These are phyloP conservation scores for Suhomyces sp. DNA, from an alignment of 805 yeast species.

Conservation along the genomic window DNA sequence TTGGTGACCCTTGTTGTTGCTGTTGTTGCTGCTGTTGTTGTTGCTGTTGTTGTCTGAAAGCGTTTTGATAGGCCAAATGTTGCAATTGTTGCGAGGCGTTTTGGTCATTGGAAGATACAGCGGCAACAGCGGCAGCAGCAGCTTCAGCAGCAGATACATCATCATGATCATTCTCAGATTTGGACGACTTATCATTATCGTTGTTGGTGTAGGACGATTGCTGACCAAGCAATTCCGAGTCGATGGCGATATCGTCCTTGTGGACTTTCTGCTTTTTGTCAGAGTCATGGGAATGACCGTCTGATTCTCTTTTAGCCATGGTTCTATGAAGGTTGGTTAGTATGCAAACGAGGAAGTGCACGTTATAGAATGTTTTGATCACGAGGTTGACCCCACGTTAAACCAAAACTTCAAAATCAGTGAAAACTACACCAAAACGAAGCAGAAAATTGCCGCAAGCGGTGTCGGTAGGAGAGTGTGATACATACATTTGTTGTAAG, in stretches of 20 bases:
- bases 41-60: constrained; percentile 17
- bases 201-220: constrained; percentile 30
- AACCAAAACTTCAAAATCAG: no score
- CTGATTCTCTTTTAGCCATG: constrained; percentile 17
- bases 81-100: constrained; percentile 15
- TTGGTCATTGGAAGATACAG: constrained; percentile 12
- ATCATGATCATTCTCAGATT: constrained; percentile 18
- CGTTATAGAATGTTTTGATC: constrained; percentile 1
- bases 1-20: constrained; percentile 19
- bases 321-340: constrained; percentile 10
- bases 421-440: no score
- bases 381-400: no score
- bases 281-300: constrained; percentile 7
- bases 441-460: no score
- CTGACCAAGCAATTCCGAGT: constrained; percentile 44
- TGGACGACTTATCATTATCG: constrained; percentile 6
- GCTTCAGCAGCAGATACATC: constrained; percentile 28
- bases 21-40: constrained; percentile 25
- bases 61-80: constrained; percentile 19
- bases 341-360: constrained; percentile 5
- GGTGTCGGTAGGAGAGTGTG: no score
- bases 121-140: constrained; percentile 28
- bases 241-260: constrained; percentile 33
- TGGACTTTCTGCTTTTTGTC: constrained; percentile 14
- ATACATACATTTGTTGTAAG: no score